phyloP scores from a whole-genome alignment of 2,329 filamentous ascomycete genomes.

The Xylaria sp. region DNA sequence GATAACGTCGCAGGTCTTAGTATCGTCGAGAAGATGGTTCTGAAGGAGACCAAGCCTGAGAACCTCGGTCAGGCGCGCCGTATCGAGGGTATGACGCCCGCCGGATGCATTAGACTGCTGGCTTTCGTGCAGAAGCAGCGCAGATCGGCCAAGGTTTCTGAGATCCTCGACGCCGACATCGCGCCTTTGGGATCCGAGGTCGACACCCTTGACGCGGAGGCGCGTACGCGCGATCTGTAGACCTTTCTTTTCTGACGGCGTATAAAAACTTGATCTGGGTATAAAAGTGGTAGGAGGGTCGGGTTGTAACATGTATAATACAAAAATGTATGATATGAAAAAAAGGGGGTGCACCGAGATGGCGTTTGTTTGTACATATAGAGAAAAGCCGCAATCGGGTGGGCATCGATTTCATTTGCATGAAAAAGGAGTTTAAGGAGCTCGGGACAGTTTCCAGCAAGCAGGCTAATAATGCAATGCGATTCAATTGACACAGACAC shows the following conservation, averaged over 20 bases:
- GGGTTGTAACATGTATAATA: background rate
- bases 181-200: conserved; percentile 33
- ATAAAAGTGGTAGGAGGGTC: background rate
- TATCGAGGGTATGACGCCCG: conserved; percentile 71
- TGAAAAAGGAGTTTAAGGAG: no score
- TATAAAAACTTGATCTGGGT: no score
- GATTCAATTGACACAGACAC: no score
- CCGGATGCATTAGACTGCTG: conserved; percentile 56
- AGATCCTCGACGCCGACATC: conserved; percentile 19
- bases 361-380: no score
- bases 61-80: conserved; percentile 82
- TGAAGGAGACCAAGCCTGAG: conserved; percentile 69
- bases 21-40: conserved; percentile 67
- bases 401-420: no score
- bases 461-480: no score
- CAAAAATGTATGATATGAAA: background rate
- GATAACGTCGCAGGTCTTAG: conserved; percentile 66
- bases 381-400: no score
- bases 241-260: no score
- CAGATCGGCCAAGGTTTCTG: conserved; percentile 10
- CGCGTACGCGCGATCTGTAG: conserved; percentile 35
- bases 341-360: background rate
- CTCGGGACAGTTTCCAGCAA: no score
- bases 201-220: conserved; percentile 38
- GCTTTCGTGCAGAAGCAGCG: conserved; percentile 50